Evolutionary conservation across 2,329 filamentous ascomycete genomes (phyloP), one percentile per base, ranked within the genome.

Genomic region (Cladosporium sp.): DNA sequence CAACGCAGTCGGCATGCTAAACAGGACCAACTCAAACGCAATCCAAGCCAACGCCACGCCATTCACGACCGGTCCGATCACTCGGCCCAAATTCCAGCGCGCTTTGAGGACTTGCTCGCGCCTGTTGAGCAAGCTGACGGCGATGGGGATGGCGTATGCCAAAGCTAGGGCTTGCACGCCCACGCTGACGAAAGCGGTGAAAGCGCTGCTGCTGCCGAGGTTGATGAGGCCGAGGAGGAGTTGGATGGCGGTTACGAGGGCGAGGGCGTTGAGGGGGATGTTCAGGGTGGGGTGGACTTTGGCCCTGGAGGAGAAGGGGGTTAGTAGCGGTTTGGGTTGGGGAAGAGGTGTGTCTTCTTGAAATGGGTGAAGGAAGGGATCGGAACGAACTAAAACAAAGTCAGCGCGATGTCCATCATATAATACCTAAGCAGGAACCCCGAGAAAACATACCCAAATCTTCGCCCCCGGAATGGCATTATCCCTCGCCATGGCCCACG

Each of bases 161-260:
- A 79, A 69, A 0, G 79, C 77, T 20, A 83, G 67, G 0, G 73
- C 77, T 47, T 82, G 79, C 15, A 82, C 78, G 3, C 79, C 79
- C 2, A 82, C 78, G 1, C 73, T 77, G 9, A 73, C 71, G 50
- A 78, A 77, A 1, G 74, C 75, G 0, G 69, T 74, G 57, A 78
- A 78, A 2, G 75, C 74, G 38, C 67, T 71, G 2, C 69, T 67
- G 45, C 67, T 73, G 4, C 75, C 75, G 2, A 78, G 64, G 45
- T 77, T 76, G 58, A 78, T 76, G 13, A 78, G 61, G 0, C 73
- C 73, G 1, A 78, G 69, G 2, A 77, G 65, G 70, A 77, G 72
- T 42, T 77, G 70, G 4, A 75, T 66, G 1, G 74, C 54, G 0
- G 73, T 77, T 5, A 73, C 57, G 3, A 78, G 65, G 11, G 67